Evolutionary conservation across 176 grass and related monocot species (phyloP), one percentile per base, ranked within the genome.

Genomic region (Cenchrus americanus): DNA sequence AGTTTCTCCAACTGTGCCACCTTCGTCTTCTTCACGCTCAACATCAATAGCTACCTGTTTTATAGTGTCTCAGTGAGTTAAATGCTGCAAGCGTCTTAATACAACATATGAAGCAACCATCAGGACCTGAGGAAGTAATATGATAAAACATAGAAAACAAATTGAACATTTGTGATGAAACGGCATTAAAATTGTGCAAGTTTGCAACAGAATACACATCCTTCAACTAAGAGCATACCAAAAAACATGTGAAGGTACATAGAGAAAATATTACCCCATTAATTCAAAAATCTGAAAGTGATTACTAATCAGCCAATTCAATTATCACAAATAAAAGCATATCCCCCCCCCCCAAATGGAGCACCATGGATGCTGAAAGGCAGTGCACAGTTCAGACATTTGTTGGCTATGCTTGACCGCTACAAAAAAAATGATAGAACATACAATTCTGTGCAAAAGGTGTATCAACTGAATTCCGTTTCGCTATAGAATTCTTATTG

Each of bases 1-100:
- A 77, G 96, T 99, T 86, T 99, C 96, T 80, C 93, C 96, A 75
- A 87, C 65, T 44, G 77, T 88, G 10, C 96, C 96, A 44, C 96
- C 96, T 92, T 99, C 96, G 76, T 99, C 96, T 92, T 96, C 96
- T 82, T 99, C 96, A 4, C 93, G 93, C 83, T 96, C 96, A 73
- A 99, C 93, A 79, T 99, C 96, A 79, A 96, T 87, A 64, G 96
- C 96, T 24, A 96, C 93, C 96, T 98, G 80, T 9, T 70, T 71
- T 59, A 80, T 47, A 84, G 87, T 86, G 66, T 17, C 9, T 7
- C 58, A 61, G 73, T 83, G 73, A 91, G 66, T 40, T 53, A 40
- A 61, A 84, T 62, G 17, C 14, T 65, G 18, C 1, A 0, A 82
- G 14, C 34, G 7, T 12, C 10, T 22, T 59, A 46, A 42, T 77